These are phyloP conservation scores for Pyronema omphalodes DNA, from an alignment of 495 filamentous ascomycete genomes.

Conservation along the genomic window DNA sequence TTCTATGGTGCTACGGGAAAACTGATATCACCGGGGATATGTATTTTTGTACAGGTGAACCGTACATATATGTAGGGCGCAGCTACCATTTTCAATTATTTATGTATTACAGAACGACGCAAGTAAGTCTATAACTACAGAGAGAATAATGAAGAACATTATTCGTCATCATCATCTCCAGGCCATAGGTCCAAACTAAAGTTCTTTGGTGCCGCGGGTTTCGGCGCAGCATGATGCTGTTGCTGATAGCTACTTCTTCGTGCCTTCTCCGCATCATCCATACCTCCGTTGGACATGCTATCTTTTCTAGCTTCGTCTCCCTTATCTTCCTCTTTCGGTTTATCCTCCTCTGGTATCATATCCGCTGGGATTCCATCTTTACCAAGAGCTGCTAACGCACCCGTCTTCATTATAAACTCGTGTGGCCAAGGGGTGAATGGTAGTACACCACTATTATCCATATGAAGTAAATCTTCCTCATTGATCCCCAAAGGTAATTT, in stretches of 20 bases:
- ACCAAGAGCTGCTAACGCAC: constrained; percentile 42
- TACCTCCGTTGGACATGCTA: constrained; percentile 18
- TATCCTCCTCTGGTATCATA: constrained; percentile 29
- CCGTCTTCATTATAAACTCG: constrained; percentile 41
- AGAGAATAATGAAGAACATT: neutral
- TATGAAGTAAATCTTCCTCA: constrained; percentile 20
- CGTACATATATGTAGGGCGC: neutral
- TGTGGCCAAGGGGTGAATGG: constrained; percentile 51
- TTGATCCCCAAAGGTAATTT: constrained; percentile 16
- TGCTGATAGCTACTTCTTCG: constrained; percentile 6
- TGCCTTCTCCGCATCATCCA: constrained; percentile 4
- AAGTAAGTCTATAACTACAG: no score
- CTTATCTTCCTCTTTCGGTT: constrained; percentile 21
- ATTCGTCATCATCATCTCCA: constrained; percentile 1
- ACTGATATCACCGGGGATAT: neutral
- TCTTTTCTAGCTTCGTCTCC: constrained; percentile 25
- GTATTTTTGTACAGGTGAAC: neutral
- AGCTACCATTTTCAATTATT: neutral
- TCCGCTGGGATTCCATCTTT: constrained; percentile 32
- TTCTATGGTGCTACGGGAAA: neutral
- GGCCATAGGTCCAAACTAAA: constrained; percentile 14
- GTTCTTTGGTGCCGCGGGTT: neutral
- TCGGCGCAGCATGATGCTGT: neutral
- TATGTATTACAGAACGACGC: no score
- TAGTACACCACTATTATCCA: constrained; percentile 34